Conservation (phyloP, 805 yeast species). For the Saturnispora ahearnii region DNA sequence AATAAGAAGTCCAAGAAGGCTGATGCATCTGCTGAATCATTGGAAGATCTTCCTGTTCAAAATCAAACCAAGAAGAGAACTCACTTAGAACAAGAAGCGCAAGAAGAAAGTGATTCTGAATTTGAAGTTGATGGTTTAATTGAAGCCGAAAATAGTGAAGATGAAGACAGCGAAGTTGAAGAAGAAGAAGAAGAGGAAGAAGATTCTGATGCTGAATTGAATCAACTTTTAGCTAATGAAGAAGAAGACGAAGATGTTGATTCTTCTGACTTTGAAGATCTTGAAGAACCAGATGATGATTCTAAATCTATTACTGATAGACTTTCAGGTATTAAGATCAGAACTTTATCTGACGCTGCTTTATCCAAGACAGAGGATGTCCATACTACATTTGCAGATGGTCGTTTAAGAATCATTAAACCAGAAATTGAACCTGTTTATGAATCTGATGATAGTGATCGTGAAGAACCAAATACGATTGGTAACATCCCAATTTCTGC, state of each 20-base stretch:
- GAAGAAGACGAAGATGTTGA: conserved; percentile 33
- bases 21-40: not conserved
- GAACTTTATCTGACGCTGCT: conserved; percentile 37
- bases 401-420: conserved; percentile 62
- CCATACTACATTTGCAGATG: conserved; percentile 59
- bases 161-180: conserved; percentile 12
- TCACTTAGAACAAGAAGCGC: conserved; percentile 21
- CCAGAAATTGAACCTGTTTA: conserved; percentile 95
- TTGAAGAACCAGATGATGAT: conserved; percentile 25
- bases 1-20: not conserved
- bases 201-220: conserved; percentile 57
- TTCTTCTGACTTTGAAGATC: conserved; percentile 46
- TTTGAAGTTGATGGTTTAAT: conserved; percentile 30
- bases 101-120: conserved; percentile 20
- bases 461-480: conserved; percentile 71
- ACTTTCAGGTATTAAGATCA: conserved; percentile 44
- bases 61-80: conserved; percentile 17
- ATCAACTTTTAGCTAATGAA: conserved; percentile 41
- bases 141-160: conserved; percentile 35
- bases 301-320: conserved; percentile 42
- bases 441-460: conserved; percentile 89
- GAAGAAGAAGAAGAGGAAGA: conserved; percentile 25
- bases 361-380: conserved; percentile 27
- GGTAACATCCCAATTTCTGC: conserved; percentile 91
- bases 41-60: conserved; percentile 6